Evolutionary conservation across 2,329 filamentous ascomycete genomes (phyloP).

Genomic region (Sclerotinia sclerotiorum): DNA sequence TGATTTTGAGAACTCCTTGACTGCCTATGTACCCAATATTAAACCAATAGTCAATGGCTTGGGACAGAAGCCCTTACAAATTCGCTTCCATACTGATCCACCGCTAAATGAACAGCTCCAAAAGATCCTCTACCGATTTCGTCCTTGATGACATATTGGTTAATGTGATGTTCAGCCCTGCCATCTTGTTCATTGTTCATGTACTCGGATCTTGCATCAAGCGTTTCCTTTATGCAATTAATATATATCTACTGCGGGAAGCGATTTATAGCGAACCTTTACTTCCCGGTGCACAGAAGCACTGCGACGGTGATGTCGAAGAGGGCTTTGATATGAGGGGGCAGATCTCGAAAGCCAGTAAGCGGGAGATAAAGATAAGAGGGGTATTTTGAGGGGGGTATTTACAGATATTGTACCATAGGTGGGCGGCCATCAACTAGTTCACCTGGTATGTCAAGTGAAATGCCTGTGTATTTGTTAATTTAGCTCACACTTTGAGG

Average conservation of each 20-base stretch:
- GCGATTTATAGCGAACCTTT: conserved; percentile 44
- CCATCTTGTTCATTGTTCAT: conserved; percentile 82
- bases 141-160: conserved; percentile 90
- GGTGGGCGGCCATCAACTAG: conserved; percentile 44
- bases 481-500: neutral
- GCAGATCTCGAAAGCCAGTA: conserved; percentile 47
- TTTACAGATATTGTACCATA: conserved; percentile 38
- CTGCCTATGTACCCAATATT: conserved; percentile 58
- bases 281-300: conserved; percentile 60
- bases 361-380: conserved; percentile 22
- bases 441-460: conserved; percentile 47
- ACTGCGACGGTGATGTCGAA: conserved; percentile 63
- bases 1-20: conserved; percentile 97
- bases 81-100: conserved; percentile 88
- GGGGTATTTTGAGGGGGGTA: conserved; percentile 11
- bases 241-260: neutral
- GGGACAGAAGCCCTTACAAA: conserved; percentile 62
- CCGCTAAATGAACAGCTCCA: conserved; percentile 85
- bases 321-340: conserved; percentile 52
- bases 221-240: conserved; percentile 62
- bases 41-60: conserved; percentile 9
- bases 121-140: conserved; percentile 98
- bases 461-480: conserved; percentile 31
- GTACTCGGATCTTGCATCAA: conserved; percentile 86
- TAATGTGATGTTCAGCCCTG: conserved; percentile 78